These are phyloP conservation scores for Penicillium cinerascens DNA, from an alignment of 495 filamentous ascomycete species.

Conservation along the genomic window DNA sequence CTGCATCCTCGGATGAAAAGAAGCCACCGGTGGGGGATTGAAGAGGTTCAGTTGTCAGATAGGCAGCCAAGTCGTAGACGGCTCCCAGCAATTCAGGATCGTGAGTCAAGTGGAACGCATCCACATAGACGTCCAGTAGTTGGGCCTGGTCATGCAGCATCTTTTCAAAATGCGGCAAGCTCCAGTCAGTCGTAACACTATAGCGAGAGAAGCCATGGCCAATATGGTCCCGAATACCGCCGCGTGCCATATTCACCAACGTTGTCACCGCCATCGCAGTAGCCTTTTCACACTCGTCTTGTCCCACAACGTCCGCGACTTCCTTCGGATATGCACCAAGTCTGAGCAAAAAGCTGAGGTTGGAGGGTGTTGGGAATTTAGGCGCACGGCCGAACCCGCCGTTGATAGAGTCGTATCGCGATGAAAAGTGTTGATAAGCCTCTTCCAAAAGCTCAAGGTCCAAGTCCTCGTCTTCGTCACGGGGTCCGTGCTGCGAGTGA, in stretches of 20 bases:
- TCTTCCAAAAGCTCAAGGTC: conserved; percentile 92
- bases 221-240: conserved; percentile 89
- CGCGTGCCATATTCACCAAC: conserved; percentile 74
- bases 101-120: conserved; percentile 74
- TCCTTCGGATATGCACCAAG: conserved; percentile 67
- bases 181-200: conserved; percentile 88
- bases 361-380: conserved; percentile 89
- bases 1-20: conserved; percentile 86
- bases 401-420: conserved; percentile 71
- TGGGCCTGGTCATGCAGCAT: conserved; percentile 96
- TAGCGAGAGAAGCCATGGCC: conserved; percentile 89
- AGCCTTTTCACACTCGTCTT: conserved; percentile 71
- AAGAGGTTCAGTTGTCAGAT: conserved; percentile 67
- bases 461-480: conserved; percentile 60
- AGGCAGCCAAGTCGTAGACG: conserved; percentile 79
- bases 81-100: conserved; percentile 71
- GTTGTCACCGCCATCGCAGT: conserved; percentile 79
- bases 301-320: conserved; percentile 81
- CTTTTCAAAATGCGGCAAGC: conserved; percentile 94
- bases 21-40: conserved; percentile 70
- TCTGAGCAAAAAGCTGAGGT: conserved; percentile 78
- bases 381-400: conserved; percentile 74
- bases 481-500: conserved; percentile 52
- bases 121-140: conserved; percentile 79
- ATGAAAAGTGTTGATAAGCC: conserved; percentile 73